phyloP scores from a whole-genome alignment of 2,329 filamentous ascomycete species.

The Nigrograna mackinnonii region DNA sequence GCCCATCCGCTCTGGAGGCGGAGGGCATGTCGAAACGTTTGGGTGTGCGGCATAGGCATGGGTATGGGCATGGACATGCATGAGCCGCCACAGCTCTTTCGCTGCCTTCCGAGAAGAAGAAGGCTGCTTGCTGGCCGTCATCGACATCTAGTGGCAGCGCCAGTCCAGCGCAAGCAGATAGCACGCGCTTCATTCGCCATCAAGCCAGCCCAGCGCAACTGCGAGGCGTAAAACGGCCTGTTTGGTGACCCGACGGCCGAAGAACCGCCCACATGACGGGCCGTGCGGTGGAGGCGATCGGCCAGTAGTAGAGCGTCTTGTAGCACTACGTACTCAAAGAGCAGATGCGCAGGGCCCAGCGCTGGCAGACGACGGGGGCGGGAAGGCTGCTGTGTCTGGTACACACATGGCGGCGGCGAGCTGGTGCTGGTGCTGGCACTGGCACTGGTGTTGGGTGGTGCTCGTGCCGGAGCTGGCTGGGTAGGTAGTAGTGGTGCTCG shows the following conservation, averaged over 20 bases:
- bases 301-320: too few species aligned
- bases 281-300: constrained; percentile 31
- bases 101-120: constrained; percentile 16
- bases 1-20: too few species aligned
- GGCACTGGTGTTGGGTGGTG: too few species aligned
- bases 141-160: too few species aligned
- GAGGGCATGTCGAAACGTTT: constrained; percentile 29
- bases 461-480: too few species aligned
- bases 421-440: too few species aligned
- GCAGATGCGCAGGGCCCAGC: too few species aligned
- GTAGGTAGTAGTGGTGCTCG: too few species aligned
- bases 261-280: constrained; percentile 21
- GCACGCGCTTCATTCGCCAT: constrained; percentile 6
- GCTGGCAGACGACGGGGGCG: too few species aligned
- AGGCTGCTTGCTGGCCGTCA: background rate
- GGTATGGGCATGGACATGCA: constrained; percentile 15
- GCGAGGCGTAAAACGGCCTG: constrained; percentile 29
- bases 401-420: too few species aligned
- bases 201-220: constrained; percentile 10
- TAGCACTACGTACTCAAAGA: too few species aligned
- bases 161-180: constrained; percentile 1
- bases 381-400: too few species aligned
- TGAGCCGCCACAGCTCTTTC: constrained; percentile 28
- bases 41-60: constrained; percentile 16
- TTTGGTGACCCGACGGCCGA: constrained; percentile 23